Conservation (phyloP, 352 stramenopile species). For the Globisporangium heterothallicum region DNA sequence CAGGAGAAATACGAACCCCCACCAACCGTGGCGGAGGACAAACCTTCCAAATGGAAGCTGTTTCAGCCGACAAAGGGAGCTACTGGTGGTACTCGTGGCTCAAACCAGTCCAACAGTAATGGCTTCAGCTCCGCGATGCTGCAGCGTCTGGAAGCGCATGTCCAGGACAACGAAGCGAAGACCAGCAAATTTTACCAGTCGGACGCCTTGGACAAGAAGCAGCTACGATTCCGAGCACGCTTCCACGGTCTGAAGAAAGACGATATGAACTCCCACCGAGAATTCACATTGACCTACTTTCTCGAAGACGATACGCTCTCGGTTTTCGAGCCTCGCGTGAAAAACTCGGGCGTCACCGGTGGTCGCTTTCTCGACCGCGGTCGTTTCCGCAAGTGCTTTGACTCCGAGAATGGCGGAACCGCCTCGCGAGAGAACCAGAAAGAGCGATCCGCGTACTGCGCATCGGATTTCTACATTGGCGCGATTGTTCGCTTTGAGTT, state of each 20-base stretch:
- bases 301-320: constrained; percentile 73
- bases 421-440: constrained; percentile 29
- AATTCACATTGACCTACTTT: constrained; percentile 80
- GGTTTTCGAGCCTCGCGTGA: constrained; percentile 64
- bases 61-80: constrained; percentile 29
- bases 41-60: constrained; percentile 47
- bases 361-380: constrained; percentile 76
- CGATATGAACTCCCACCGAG: constrained; percentile 40
- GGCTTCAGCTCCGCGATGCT: constrained; percentile 15
- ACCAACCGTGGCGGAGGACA: not conserved
- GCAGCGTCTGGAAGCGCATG: constrained; percentile 9
- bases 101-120: not conserved
- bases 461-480: constrained; percentile 68
- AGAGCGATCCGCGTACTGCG: constrained; percentile 28
- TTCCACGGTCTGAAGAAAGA: constrained; percentile 33
- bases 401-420: constrained; percentile 15
- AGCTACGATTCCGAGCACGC: constrained; percentile 67
- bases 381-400: constrained; percentile 46
- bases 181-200: not conserved
- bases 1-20: constrained; percentile 53
- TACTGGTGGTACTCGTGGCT: too few species aligned
- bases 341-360: constrained; percentile 60
- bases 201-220: constrained; percentile 42
- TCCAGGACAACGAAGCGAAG: constrained; percentile 18
- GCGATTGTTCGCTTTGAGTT: constrained; percentile 67